Evolutionary conservation across 257 asterid genomes (phyloP), one percentile per base, ranked within the genome.

Genomic region (Solanum dulcamara): DNA sequence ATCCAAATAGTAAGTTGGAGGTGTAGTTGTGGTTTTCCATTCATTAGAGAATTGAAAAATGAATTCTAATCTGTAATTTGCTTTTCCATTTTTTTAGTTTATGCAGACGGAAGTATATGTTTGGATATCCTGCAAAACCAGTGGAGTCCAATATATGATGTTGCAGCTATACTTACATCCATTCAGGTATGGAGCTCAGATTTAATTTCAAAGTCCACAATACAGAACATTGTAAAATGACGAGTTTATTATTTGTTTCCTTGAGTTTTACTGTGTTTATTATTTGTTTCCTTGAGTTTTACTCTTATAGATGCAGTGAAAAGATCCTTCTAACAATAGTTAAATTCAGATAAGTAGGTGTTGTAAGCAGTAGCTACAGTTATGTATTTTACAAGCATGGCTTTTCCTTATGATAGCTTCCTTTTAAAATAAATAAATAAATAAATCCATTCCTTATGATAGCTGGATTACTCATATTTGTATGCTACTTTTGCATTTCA

Each of bases 71-170:
- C 84, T 38, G 64, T n/a, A 22, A 72, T 71, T 40, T 30, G 12
- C 15, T 85, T 81, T 83, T n/a, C 74, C 51, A 57, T 85, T 72
- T 90, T 55, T 79, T 84, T 93, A 95, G 98, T 95, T 90, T 95
- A 95, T 85, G 97, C 95, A 33, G 98, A 95, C 88, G 98, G 98
- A 88, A 94, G 98, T 82, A 95, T 95, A 89, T 94, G 98, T 85
- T 91, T 94, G 90, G 98, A 95, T 91, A 95, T 95, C 89, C 98
- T 95, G 86, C 98, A 95, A 88, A 94, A 94, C 90, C 98, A 95
- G 85, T 95, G 98, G 98, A 95, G 98, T 88, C 98, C 98, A 20
- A 94, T 95, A 80, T 95, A 95, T 87, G 98, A 95, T 82, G 97
- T 92, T 84, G 98, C 98, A 50, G 98, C 98, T 70, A 95, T 95